Percentiles rank a stretch among this genome's conserved stretches.
Conservation (phyloP, 306 rosid genomes). For the Gastrolobium villosum region DNA sequence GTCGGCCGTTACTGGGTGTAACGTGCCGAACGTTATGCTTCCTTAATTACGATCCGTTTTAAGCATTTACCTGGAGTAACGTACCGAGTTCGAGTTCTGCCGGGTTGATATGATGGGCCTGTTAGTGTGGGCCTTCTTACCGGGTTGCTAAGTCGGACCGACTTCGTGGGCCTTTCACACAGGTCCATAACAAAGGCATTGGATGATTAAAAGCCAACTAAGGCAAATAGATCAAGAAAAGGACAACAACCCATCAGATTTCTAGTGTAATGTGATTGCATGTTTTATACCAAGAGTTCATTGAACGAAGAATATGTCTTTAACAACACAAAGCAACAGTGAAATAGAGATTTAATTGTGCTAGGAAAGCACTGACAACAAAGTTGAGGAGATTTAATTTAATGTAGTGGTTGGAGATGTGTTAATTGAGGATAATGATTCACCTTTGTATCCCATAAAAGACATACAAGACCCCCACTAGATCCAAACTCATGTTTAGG, state of each 20-base stretch:
- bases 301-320: not conserved
- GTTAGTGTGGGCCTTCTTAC: no score
- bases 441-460: conserved; percentile 7
- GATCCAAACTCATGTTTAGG: conserved; percentile 23
- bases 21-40: no score
- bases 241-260: not conserved
- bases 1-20: no score
- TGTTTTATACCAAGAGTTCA: not conserved
- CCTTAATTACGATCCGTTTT: no score
- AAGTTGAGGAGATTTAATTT: not conserved
- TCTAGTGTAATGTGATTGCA: conserved; percentile 25
- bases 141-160: no score
- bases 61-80: no score
- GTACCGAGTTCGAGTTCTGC: no score
- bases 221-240: conserved; percentile 15
- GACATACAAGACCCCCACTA: conserved; percentile 10
- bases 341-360: not conserved
- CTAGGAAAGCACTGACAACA: conserved; percentile 8
- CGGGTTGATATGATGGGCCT: no score
- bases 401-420: not conserved
- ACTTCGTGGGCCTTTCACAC: no score
- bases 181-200: no score
- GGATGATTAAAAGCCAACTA: conserved; percentile 15
- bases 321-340: conserved; percentile 16
- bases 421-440: not conserved